Conservation (phyloP, 2,329 filamentous ascomycete species). For the Trichophaea hybrida region DNA sequence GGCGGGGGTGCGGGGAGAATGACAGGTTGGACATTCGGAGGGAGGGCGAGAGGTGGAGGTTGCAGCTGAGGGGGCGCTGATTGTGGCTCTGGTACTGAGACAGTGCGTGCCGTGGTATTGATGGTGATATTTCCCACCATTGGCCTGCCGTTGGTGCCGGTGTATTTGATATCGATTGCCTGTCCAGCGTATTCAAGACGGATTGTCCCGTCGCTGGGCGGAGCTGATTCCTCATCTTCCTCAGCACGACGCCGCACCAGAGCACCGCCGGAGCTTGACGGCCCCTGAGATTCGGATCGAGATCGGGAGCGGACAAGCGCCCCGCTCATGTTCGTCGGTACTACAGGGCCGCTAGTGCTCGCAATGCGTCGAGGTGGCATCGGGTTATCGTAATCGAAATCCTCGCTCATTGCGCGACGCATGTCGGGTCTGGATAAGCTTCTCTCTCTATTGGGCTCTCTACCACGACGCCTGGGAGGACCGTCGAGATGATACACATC, state of each 20-base stretch:
- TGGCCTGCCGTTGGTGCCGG: constrained; percentile 15
- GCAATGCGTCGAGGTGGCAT: background rate
- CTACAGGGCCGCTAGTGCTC: background rate
- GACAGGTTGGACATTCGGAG: background rate
- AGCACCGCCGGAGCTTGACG: background rate
- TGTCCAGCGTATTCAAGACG: constrained; percentile 20
- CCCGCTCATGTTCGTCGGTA: constrained; percentile 3
- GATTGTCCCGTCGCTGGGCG: constrained; percentile 9
- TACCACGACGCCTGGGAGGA: constrained; percentile 2
- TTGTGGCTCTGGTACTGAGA: constrained; percentile 5
- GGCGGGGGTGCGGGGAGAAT: constrained; percentile 1
- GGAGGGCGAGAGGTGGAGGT: background rate
- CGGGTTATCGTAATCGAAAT: constrained; percentile 1
- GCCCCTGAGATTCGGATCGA: constrained; percentile 13
- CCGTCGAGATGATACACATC: background rate
- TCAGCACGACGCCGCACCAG: constrained; percentile 9
- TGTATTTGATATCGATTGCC: constrained; percentile 20
- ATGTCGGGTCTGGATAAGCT: background rate
- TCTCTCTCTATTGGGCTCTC: background rate
- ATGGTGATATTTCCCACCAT: constrained; percentile 22
- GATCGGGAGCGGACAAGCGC: constrained; percentile 20
- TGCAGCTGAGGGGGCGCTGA: constrained; percentile 9
- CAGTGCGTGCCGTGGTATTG: constrained; percentile 21
- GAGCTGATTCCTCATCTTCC: background rate
- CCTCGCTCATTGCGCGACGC: background rate